phyloP scores from a whole-genome alignment of 2,329 filamentous ascomycete species.

The Clarireedia paspali region DNA sequence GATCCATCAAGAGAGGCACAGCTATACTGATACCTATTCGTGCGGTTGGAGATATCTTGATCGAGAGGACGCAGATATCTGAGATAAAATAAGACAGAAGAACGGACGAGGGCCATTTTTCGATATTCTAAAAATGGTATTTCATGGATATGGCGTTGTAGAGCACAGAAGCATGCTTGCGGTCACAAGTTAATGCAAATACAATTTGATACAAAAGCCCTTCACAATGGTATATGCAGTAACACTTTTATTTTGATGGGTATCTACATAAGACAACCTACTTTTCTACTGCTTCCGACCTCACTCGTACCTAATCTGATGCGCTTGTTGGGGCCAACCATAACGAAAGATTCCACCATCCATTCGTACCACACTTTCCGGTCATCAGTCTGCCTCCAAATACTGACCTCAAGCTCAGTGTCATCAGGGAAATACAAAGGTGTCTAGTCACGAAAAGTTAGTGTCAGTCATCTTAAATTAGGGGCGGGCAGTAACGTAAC shows the following conservation, averaged over 20 bases:
- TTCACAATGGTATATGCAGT: too few species aligned
- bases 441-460: conserved; percentile 43
- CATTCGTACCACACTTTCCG: conserved; percentile 98
- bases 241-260: neutral
- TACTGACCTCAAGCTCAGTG: conserved; percentile 79
- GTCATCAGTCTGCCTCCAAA: conserved; percentile 95
- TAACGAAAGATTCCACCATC: conserved; percentile 79
- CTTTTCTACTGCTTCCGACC: conserved; percentile 60
- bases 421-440: conserved; percentile 81
- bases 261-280: conserved; percentile 61
- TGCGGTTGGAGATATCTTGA: neutral
- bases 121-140: conserved; percentile 13
- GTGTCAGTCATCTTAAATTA: neutral
- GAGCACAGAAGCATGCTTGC: conserved; percentile 17
- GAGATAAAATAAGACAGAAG: neutral
- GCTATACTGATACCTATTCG: neutral
- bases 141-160: conserved; percentile 24
- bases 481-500: conserved; percentile 29
- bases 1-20: conserved; percentile 2
- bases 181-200: neutral
- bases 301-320: conserved; percentile 61
- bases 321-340: conserved; percentile 49
- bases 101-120: neutral
- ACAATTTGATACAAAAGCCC: conserved; percentile 14
- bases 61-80: neutral